Conservation (phyloP, 768 basidiomycete species). For the Xanthoconium purpureum region DNA sequence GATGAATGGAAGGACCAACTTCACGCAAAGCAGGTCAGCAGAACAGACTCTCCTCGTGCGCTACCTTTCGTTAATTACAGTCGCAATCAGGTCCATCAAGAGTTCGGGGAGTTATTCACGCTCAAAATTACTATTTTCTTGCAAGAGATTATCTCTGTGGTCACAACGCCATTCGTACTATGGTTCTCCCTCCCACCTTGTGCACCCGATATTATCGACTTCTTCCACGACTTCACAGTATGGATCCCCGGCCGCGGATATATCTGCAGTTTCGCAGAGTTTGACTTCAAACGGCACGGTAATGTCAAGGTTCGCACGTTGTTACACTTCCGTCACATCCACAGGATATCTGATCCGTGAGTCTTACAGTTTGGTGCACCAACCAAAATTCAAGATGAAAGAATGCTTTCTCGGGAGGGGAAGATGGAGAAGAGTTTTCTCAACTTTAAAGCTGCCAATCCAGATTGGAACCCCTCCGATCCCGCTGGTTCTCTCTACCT, state of each 20-base stretch:
- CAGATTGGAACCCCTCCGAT: conserved; percentile 92
- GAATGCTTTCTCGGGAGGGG: conserved; percentile 82
- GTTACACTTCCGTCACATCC: neutral
- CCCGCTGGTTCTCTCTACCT: conserved; percentile 90
- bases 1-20: conserved; percentile 86
- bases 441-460: conserved; percentile 94
- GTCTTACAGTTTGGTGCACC: conserved; percentile 78
- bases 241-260: conserved; percentile 96
- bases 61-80: neutral
- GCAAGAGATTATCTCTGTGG: conserved; percentile 86
- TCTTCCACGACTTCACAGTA: conserved; percentile 96
- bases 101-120: conserved; percentile 90
- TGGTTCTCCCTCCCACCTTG: conserved; percentile 90
- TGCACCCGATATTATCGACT: conserved; percentile 90
- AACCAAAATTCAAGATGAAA: conserved; percentile 59
- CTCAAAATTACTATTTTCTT: conserved; percentile 87
- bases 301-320: conserved; percentile 69
- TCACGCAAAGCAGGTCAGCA: conserved; percentile 78
- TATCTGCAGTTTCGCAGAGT: conserved; percentile 97
- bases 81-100: conserved; percentile 68
- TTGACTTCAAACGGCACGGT: conserved; percentile 94
- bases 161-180: conserved; percentile 90
- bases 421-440: conserved; percentile 99
- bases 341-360: neutral
- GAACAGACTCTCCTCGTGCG: neutral